Percentiles rank a stretch among this genome's conserved stretches.
Evolutionary conservation across 257 asterid species (phyloP).

Genomic region (Penstemon newberryi): DNA sequence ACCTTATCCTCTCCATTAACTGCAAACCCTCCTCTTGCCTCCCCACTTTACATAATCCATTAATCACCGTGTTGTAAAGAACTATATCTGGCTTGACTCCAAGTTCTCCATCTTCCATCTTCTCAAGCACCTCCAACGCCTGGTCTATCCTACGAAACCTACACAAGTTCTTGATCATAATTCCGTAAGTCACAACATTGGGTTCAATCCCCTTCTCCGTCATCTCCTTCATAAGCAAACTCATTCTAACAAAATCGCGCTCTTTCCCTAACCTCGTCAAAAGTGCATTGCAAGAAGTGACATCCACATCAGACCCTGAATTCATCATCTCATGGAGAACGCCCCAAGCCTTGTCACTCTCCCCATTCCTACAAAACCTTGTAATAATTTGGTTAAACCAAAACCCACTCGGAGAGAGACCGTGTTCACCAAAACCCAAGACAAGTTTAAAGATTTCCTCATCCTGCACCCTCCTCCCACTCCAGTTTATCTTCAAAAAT

Average conservation of each 20-base stretch:
- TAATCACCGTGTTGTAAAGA: slow-evolving; percentile 65
- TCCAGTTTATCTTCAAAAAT: slow-evolving; percentile 40
- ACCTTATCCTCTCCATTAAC: slow-evolving; percentile 65
- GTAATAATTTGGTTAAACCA: slow-evolving; percentile 45
- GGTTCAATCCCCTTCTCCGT: slow-evolving; percentile 65
- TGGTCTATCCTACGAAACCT: slow-evolving; percentile 59
- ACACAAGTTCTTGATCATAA: slow-evolving; percentile 67
- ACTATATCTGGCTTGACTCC: slow-evolving; percentile 59
- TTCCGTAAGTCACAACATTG: slow-evolving; percentile 60
- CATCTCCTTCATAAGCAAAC: slow-evolving; percentile 74
- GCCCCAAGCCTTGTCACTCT: slow-evolving; percentile 61
- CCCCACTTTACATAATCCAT: slow-evolving; percentile 87
- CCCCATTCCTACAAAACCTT: slow-evolving; percentile 51
- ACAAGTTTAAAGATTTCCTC: slow-evolving; percentile 55
- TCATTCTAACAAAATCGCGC: slow-evolving; percentile 57
- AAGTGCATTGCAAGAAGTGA: slow-evolving; percentile 60
- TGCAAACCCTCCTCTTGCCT: slow-evolving; percentile 70
- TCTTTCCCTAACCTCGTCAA: slow-evolving; percentile 51
- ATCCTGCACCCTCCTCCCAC: slow-evolving; percentile 42
- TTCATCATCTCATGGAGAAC: slow-evolving; percentile 51
- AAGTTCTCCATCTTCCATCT: slow-evolving; percentile 53
- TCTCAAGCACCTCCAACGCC: slow-evolving; percentile 66
- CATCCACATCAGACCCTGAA: slow-evolving; percentile 43
- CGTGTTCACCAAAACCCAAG: slow-evolving; percentile 42
- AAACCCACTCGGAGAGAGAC: slow-evolving; percentile 38